These are phyloP conservation scores for Sphaerostilbella broomeana DNA, from an alignment of 2,329 filamentous ascomycete species.

Conservation along the genomic window DNA sequence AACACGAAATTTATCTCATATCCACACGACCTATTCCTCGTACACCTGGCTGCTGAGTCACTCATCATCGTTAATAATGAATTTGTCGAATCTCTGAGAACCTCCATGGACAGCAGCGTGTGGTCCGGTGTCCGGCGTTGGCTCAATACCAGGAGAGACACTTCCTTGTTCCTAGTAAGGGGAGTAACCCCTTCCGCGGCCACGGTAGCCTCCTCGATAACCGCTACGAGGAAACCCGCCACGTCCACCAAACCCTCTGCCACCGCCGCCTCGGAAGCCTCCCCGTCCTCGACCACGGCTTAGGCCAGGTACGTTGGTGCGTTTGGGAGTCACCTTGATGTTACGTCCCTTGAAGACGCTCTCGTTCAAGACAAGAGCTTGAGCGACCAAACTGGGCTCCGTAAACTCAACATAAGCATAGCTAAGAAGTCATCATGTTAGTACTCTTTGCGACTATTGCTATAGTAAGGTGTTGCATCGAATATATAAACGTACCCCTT, in stretches of 20 bases:
- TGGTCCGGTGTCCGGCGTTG: constrained; percentile 16
- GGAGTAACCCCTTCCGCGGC: constrained; percentile 56
- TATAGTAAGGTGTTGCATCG: too few relatives aligned
- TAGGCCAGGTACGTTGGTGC: constrained; percentile 95
- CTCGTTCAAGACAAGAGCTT: constrained; percentile 92
- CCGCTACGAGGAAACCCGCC: constrained; percentile 53
- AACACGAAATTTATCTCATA: too few relatives aligned
- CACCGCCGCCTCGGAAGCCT: constrained; percentile 35
- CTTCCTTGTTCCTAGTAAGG: constrained; percentile 52
- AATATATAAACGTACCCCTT: constrained; percentile 68
- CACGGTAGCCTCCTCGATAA: constrained; percentile 62
- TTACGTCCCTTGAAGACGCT: constrained; percentile 91
- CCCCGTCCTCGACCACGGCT: constrained; percentile 66
- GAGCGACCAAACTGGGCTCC: constrained; percentile 85
- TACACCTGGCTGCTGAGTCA: too few relatives aligned
- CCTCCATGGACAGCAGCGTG: constrained; percentile 5
- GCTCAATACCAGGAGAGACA: constrained; percentile 18
- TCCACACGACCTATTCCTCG: too few relatives aligned
- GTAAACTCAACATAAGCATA: constrained; percentile 99
- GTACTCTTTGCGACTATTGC: too few relatives aligned
- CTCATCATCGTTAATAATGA: constrained; percentile 8
- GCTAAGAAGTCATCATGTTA: too few relatives aligned
- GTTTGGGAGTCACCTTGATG: constrained; percentile 91
- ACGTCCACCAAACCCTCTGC: constrained; percentile 44
- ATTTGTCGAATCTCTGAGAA: constrained; percentile 1